phyloP scores from a whole-genome alignment of 768 basidiomycete species.

The Lactifluus echinatus region DNA sequence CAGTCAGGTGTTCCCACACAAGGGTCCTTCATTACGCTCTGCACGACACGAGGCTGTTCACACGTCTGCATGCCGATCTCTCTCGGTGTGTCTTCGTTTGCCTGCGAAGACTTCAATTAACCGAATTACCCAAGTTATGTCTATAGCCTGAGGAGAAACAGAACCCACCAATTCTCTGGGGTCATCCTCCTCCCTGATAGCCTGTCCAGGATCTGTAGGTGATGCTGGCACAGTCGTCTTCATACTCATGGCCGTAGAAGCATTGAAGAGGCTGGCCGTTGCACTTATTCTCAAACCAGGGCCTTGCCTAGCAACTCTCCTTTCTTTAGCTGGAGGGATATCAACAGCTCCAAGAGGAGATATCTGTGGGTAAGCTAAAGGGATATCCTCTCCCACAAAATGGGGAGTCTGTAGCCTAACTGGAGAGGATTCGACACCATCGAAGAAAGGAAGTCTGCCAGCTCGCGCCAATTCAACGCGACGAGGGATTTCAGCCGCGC shows the following conservation, averaged over 20 bases:
- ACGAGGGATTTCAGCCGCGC: neutral
- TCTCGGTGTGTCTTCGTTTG: neutral
- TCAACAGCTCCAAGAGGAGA: neutral
- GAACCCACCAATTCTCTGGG: neutral
- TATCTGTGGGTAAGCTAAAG: too few relatives aligned
- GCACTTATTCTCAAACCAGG: neutral
- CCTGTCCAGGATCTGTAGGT: too few relatives aligned
- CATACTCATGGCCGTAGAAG: neutral
- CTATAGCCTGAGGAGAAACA: neutral
- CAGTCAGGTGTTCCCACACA: too few relatives aligned
- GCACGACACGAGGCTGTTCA: neutral
- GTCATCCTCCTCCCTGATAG: neutral
- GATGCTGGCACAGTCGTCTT: neutral
- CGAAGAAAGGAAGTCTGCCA: neutral
- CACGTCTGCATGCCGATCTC: neutral
- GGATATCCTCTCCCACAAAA: too few relatives aligned
- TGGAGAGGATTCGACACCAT: neutral
- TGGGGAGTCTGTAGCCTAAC: too few relatives aligned
- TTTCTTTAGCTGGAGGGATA: neutral
- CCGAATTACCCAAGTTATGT: neutral
- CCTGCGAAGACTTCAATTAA: neutral
- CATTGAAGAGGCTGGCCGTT: neutral
- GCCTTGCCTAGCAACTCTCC: neutral
- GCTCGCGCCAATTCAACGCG: neutral
- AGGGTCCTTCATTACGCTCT: too few relatives aligned